These are phyloP conservation scores for Chiua virens DNA, from an alignment of 768 basidiomycete genomes.

Conservation along the genomic window DNA sequence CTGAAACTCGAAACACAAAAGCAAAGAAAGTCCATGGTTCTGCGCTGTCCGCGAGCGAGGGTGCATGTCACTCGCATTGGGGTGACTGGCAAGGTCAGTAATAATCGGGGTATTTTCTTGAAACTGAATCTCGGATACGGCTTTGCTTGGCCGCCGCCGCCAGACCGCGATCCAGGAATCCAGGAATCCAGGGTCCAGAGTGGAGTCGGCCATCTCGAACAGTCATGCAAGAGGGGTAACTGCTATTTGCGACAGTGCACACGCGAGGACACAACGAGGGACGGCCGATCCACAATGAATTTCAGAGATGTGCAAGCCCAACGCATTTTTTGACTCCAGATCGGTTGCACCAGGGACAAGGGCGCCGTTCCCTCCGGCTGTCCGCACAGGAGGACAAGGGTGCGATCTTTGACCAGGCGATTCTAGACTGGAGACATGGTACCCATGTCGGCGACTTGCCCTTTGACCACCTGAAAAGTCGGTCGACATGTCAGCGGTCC, in stretches of 20 bases:
- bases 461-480: neutral
- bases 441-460: neutral
- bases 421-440: neutral
- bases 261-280: too few relatives aligned
- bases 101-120: too few relatives aligned
- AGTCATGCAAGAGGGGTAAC: neutral
- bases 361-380: neutral
- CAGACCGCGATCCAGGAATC: too few relatives aligned
- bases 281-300: too few relatives aligned
- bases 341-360: neutral
- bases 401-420: neutral
- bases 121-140: too few relatives aligned
- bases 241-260: neutral
- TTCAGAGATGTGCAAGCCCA: neutral
- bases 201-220: too few relatives aligned
- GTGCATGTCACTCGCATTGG: too few relatives aligned
- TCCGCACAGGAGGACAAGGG: neutral
- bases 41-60: neutral
- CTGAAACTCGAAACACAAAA: neutral
- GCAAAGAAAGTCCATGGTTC: neutral
- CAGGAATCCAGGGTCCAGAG: too few relatives aligned
- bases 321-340: neutral
- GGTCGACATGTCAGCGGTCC: too few relatives aligned
- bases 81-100: neutral
- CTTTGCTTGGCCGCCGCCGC: too few relatives aligned